phyloP scores from a whole-genome alignment of 2,329 filamentous ascomycete genomes.

The Botryosphaeria dothidea region DNA sequence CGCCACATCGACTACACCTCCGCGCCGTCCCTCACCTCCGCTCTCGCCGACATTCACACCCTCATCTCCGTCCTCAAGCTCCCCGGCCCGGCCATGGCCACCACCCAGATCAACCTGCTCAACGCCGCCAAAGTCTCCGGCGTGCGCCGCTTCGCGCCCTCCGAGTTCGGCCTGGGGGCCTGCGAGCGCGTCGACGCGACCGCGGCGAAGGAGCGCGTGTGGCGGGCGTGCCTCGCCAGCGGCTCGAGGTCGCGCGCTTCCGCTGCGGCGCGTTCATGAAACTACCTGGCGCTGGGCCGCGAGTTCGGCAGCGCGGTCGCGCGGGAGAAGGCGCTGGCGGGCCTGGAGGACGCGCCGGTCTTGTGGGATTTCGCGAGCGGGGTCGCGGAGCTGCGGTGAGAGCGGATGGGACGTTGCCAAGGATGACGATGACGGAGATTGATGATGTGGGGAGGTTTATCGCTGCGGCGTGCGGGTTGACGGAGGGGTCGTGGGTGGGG shows the following conservation, averaged over 20 bases:
- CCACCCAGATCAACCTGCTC: constrained; percentile 47
- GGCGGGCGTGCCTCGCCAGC: constrained; percentile 26
- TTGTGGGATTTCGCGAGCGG: constrained; percentile 23
- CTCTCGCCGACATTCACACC: constrained; percentile 28
- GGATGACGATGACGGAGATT: constrained; percentile 34
- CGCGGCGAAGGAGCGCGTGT: constrained; percentile 27
- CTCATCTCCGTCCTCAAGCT: constrained; percentile 28
- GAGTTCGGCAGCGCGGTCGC: constrained; percentile 8
- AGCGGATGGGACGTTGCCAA: constrained; percentile 26
- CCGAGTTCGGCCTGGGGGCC: constrained; percentile 43
- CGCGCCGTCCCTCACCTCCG: constrained; percentile 23
- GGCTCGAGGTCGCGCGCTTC: constrained; percentile 35
- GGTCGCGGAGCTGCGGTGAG: constrained; percentile 29
- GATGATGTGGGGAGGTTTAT: constrained; percentile 35
- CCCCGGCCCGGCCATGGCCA: constrained; percentile 27
- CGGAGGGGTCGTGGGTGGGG: constrained; percentile 26
- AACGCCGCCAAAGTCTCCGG: constrained; percentile 52
- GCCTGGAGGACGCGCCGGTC: constrained; percentile 25
- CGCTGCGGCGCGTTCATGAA: constrained; percentile 38
- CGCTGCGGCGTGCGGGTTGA: constrained; percentile 32
- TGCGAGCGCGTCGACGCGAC: constrained; percentile 25
- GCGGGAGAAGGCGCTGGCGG: constrained; percentile 26
- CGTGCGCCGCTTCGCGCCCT: constrained; percentile 55
- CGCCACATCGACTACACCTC: constrained; percentile 33
- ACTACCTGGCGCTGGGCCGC: constrained; percentile 34